Evolutionary conservation across 208 protist species (phyloP).

Genomic region (Leishmania tropica): DNA sequence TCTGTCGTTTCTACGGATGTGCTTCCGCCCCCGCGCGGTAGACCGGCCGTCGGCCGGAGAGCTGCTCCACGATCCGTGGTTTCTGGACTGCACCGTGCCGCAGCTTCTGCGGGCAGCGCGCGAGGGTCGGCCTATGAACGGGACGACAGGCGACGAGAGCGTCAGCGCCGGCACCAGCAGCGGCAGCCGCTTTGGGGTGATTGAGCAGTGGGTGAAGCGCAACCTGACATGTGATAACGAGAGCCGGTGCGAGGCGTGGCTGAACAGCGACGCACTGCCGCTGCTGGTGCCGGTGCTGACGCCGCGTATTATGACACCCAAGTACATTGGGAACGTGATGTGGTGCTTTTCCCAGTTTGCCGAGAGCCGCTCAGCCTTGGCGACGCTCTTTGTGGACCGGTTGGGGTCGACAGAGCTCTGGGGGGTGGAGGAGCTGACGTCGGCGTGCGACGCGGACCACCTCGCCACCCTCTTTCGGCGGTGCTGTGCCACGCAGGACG

Average conservation of each 20-base stretch:
- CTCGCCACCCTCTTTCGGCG: constrained; percentile 57
- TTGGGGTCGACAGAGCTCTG: constrained; percentile 71
- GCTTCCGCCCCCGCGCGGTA: constrained; percentile 49
- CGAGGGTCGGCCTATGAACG: constrained; percentile 8
- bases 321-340: constrained; percentile 64
- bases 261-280: constrained; percentile 50
- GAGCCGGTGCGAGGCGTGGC: constrained; percentile 60
- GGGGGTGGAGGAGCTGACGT: constrained; percentile 41
- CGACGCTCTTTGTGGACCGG: constrained; percentile 44
- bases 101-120: constrained; percentile 27
- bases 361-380: constrained; percentile 32
- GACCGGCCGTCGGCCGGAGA: constrained; percentile 49
- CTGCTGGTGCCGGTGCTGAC: constrained; percentile 61
- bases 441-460: constrained; percentile 50
- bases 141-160: not conserved
- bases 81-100: constrained; percentile 38
- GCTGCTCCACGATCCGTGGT: constrained; percentile 63
- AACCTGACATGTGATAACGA: constrained; percentile 45
- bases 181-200: constrained; percentile 27
- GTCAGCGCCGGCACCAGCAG: not conserved
- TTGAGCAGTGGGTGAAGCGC: constrained; percentile 62
- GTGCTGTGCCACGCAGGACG: constrained; percentile 60
- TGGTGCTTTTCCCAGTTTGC: constrained; percentile 60
- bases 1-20: constrained; percentile 52
- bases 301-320: constrained; percentile 54